Conservation (phyloP, 2,329 filamentous ascomycete genomes). For the Trichophyton rubrum region DNA sequence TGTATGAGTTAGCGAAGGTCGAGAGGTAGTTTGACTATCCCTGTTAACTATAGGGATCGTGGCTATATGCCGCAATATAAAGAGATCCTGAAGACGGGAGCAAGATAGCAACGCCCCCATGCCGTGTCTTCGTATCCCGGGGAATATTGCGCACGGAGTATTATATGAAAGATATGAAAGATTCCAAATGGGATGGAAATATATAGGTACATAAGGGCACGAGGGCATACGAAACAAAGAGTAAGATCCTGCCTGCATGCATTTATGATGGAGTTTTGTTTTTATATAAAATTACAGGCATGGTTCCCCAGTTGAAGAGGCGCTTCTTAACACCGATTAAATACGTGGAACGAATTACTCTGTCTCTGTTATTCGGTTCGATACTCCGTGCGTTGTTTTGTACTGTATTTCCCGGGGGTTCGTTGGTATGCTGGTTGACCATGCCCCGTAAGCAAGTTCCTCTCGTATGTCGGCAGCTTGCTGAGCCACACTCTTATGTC, state of each 20-base stretch:
- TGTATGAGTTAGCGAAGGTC: not conserved
- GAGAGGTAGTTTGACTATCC: not conserved
- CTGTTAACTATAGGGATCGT: not conserved
- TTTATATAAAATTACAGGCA: not conserved
- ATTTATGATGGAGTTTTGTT: not conserved
- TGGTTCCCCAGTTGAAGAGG: not conserved
- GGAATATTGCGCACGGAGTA: not conserved
- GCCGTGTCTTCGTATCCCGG: not conserved
- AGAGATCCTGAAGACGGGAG: not conserved
- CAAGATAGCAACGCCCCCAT: not conserved
- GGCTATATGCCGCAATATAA: not conserved
- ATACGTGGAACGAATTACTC: not conserved
- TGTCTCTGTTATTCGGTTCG: not conserved
- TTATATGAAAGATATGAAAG: not conserved
- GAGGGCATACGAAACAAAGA: not conserved
- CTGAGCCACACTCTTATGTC: too few relatives aligned
- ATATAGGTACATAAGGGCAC: not conserved
- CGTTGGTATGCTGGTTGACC: not conserved
- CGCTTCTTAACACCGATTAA: not conserved
- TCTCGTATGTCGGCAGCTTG: too few relatives aligned
- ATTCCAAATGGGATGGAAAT: not conserved
- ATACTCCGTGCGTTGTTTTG: not conserved
- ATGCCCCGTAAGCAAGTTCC: not conserved
- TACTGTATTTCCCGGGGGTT: not conserved
- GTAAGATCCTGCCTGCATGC: too few relatives aligned